A percentile compares a stretch with the other conserved stretches of the same genome.
These are phyloP conservation scores for Pluteus cervinus DNA, from an alignment of 768 basidiomycete genomes.

Conservation along the genomic window DNA sequence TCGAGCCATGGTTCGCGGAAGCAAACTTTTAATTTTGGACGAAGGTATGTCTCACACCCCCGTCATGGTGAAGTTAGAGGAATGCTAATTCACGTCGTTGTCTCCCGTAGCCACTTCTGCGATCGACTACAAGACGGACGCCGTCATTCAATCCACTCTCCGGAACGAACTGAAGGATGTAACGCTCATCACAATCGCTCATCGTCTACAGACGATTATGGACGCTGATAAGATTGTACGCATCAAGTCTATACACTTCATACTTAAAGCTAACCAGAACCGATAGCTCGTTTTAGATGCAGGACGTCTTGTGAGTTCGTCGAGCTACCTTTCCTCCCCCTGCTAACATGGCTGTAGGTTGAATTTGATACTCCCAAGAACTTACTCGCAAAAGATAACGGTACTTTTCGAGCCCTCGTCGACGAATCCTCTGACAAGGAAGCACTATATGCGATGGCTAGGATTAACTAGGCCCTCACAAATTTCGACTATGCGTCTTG, in stretches of 20 bases:
- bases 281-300: too few species aligned
- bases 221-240: conserved; percentile 37
- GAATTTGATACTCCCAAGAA: conserved; percentile 49
- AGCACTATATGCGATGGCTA: conserved; percentile 41
- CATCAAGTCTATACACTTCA: neutral
- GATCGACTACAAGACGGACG: too few species aligned
- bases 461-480: too few species aligned
- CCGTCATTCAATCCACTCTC: conserved; percentile 33
- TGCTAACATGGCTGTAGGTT: too few species aligned
- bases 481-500: too few species aligned
- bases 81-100: too few species aligned
- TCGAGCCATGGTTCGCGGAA: conserved; percentile 45
- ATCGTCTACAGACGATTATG: conserved; percentile 49
- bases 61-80: too few species aligned
- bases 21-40: conserved; percentile 48
- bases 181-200: conserved; percentile 34
- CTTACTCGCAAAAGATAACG: conserved; percentile 46
- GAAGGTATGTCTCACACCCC: conserved; percentile 53
- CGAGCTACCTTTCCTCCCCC: neutral
- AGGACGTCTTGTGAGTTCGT: conserved; percentile 11
- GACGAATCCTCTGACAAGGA: conserved; percentile 54
- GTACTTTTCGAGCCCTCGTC: conserved; percentile 47
- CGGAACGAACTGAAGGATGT: conserved; percentile 3
- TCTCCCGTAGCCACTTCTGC: too few species aligned
- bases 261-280: too few species aligned